phyloP scores from a whole-genome alignment of 441 rosid genomes.

The Dalechampia spathulata region DNA sequence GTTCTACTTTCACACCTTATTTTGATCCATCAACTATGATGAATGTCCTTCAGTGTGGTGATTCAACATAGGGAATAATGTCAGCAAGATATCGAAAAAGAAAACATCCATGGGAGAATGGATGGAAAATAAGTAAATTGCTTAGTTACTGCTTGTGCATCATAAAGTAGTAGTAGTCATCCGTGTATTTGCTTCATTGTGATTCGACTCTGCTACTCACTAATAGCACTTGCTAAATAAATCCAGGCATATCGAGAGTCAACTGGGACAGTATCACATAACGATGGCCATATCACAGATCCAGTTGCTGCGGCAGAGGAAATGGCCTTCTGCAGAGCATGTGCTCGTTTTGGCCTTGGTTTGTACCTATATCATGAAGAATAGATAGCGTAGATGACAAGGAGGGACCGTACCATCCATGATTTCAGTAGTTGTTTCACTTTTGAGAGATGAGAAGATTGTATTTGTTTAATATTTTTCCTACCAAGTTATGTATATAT shows the following conservation, averaged over 20 bases:
- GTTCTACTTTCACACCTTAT: neutral
- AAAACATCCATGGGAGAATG: too few relatives aligned
- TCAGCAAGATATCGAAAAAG: neutral
- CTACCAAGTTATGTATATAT: conserved; percentile 19
- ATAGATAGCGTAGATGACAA: conserved; percentile 19
- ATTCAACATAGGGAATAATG: neutral
- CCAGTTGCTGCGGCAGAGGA: conserved; percentile 92
- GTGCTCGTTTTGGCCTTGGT: conserved; percentile 96
- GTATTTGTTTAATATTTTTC: neutral
- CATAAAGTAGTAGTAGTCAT: neutral
- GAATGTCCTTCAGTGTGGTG: neutral
- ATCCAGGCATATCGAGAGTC: conserved; percentile 95
- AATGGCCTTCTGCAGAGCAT: conserved; percentile 89
- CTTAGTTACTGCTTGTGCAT: neutral
- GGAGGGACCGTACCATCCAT: neutral
- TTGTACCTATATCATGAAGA: conserved; percentile 82
- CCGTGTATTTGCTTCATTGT: neutral
- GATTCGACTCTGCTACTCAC: neutral
- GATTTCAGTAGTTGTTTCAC: neutral
- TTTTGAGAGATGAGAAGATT: conserved; percentile 1
- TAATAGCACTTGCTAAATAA: neutral
- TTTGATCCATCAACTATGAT: neutral
- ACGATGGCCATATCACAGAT: conserved; percentile 39
- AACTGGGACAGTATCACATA: conserved; percentile 62
- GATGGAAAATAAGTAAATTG: neutral